phyloP scores from a whole-genome alignment of 2,329 filamentous ascomycete genomes.

The Atkinsonella hypoxylon region DNA sequence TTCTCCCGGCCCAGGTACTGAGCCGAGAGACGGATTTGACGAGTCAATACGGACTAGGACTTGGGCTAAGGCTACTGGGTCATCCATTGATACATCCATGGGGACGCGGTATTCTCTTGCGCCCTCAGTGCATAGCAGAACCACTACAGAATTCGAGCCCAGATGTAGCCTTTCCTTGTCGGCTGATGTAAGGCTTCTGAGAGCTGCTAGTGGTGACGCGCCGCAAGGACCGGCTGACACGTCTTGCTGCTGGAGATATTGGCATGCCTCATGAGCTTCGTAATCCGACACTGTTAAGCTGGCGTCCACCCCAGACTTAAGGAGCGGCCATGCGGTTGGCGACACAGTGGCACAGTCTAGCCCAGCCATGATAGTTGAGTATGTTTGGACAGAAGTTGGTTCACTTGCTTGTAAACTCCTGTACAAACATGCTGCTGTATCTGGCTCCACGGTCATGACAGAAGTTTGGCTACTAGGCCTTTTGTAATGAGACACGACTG shows the following conservation, averaged over 20 bases:
- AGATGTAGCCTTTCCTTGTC: slow-evolving; percentile 25
- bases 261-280: slow-evolving; percentile 47
- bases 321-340: slow-evolving; percentile 48
- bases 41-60: slow-evolving; percentile 36
- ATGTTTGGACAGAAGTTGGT: slow-evolving; percentile 38
- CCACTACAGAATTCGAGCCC: slow-evolving; percentile 39
- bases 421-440: slow-evolving; percentile 47
- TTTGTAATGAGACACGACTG: slow-evolving; percentile 56
- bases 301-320: slow-evolving; percentile 47
- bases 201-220: slow-evolving; percentile 42
- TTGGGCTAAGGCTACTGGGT: slow-evolving; percentile 30
- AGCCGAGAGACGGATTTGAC: slow-evolving; percentile 30
- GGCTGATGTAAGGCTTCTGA: slow-evolving; percentile 33
- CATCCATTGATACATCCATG: slow-evolving; percentile 26
- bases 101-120: slow-evolving; percentile 38
- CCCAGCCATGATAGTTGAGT: slow-evolving; percentile 59
- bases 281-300: slow-evolving; percentile 47
- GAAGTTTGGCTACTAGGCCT: slow-evolving; percentile 15
- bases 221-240: slow-evolving; percentile 52
- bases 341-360: slow-evolving; percentile 64
- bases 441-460: slow-evolving; percentile 60
- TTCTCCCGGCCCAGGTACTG: slow-evolving; percentile 32
- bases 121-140: slow-evolving; percentile 53
- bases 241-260: slow-evolving; percentile 35
- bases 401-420: slow-evolving; percentile 37